Percentiles rank a stretch among this genome's conserved stretches.
phyloP scores from a whole-genome alignment of 805 yeast genomes.

The Wickerhamomyces bisporus region DNA sequence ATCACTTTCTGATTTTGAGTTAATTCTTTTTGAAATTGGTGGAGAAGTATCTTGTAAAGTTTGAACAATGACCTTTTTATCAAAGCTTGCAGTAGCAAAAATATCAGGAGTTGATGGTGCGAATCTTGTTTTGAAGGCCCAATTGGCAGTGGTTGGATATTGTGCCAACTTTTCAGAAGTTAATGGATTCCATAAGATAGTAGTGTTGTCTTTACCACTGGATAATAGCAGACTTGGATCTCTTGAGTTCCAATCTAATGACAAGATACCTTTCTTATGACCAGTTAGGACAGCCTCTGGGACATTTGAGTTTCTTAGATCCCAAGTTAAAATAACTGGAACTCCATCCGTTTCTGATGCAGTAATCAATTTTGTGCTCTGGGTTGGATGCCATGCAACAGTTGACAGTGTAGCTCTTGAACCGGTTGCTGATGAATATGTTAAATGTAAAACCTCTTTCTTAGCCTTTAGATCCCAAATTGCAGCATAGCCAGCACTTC shows the following conservation, averaged over 20 bases:
- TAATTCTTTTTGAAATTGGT: constrained; percentile 40
- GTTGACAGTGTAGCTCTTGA: constrained; percentile 65
- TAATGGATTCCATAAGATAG: constrained; percentile 86
- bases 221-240: constrained; percentile 78
- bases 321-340: constrained; percentile 88
- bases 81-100: constrained; percentile 85
- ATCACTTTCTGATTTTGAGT: constrained; percentile 56
- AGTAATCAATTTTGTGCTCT: constrained; percentile 80
- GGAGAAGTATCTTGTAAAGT: constrained; percentile 82
- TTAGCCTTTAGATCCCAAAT: constrained; percentile 91
- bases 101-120: constrained; percentile 87
- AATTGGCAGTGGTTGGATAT: constrained; percentile 87
- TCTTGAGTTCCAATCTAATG: constrained; percentile 88
- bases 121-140: constrained; percentile 88
- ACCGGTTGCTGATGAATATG: constrained; percentile 50
- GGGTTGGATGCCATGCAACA: constrained; percentile 93
- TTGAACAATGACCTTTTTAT: constrained; percentile 76
- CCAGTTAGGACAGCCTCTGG: constrained; percentile 77
- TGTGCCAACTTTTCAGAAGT: constrained; percentile 70
- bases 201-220: constrained; percentile 89
- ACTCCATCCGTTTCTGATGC: constrained; percentile 78
- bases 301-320: constrained; percentile 86
- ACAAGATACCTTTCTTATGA: constrained; percentile 82
- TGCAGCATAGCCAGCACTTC: constrained; percentile 79
- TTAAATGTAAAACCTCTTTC: constrained; percentile 82